Percentiles rank a stretch among this genome's conserved stretches.
Conservation (phyloP, 176 grass and related monocot species). For the Oryza coarctata region DNA sequence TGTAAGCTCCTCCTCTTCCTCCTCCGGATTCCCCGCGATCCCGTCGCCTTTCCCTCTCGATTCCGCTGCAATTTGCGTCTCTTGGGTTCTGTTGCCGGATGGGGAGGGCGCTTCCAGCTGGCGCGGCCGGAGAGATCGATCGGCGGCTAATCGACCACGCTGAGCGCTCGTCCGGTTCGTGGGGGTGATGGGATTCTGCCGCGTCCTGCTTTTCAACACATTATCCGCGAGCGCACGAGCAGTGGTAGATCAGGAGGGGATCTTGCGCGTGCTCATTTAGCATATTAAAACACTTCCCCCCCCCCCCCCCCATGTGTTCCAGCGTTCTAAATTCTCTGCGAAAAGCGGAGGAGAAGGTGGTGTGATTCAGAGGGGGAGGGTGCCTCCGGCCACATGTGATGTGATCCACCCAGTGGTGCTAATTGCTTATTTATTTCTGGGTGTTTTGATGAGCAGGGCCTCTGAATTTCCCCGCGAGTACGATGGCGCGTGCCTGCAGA, state of each 20-base stretch:
- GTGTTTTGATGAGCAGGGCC: conserved; percentile 47
- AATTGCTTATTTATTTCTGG: conserved; percentile 9
- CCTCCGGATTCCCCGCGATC: neutral
- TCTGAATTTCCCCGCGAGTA: conserved; percentile 74
- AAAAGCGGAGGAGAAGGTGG: neutral
- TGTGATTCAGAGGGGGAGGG: neutral
- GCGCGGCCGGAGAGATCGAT: neutral
- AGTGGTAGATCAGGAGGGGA: conserved; percentile 32
- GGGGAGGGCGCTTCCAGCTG: neutral
- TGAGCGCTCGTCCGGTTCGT: neutral
- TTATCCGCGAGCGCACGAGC: neutral
- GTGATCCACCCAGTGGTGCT: conserved; percentile 8
- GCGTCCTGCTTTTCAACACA: neutral
- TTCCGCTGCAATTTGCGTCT: neutral
- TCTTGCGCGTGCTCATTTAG: conserved; percentile 17
- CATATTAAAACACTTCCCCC: conserved; percentile 7
- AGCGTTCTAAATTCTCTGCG: conserved; percentile 20
- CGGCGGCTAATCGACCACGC: neutral
- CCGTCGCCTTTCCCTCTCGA: neutral
- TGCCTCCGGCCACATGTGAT: neutral
- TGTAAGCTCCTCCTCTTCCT: conserved; percentile 42
- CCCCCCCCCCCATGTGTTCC: conserved; percentile 7
- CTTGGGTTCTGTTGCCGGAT: neutral
- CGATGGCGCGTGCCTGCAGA: conserved; percentile 82
- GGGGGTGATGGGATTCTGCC: neutral